Evolutionary conservation across 306 rosid genomes (phyloP), one percentile per base, ranked within the genome.

Genomic region (Trichosanthes cucumerina): DNA sequence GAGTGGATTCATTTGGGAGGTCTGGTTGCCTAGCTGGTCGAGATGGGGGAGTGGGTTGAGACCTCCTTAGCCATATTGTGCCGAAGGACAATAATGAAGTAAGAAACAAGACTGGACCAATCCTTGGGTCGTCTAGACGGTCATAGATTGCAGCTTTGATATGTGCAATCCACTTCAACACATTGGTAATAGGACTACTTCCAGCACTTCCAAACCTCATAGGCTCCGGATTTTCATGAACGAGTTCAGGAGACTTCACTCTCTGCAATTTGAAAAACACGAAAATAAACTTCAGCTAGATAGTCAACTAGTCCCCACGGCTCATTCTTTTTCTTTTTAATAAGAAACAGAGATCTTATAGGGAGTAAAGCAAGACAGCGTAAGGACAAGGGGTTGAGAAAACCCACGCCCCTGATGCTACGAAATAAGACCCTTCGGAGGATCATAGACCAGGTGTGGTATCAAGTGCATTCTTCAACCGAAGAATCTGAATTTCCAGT

Each of bases 41-140:
- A 49, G 88, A 60, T 59, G 59, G 60, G 49, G 34, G 80, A 81
- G 77, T 81, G 78, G 80, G 87, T 84, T 86, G 99, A 85, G 88
- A 87, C 78, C 93, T 87, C 75, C 85, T 82, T 78, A 95, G 84
- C 97, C 97, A 92, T 68, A 87, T 88, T 78, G 88, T 72, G 66
- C 92, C 97, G 12, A 92, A 79, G 80, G 97, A 88, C 85, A 88
- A 62, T 63, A 95, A 85, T 56, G 97, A 93, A 26, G 85, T 93
- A 68, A 95, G 89, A 85, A 95, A 96, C 83, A 95, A 82, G 76
- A 76, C 70, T 4, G 97, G 97, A 83, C 97, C 99, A 70, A 91
- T 78, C 84, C 97, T 89, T 43, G 99, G 99, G 83, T 95, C 99
- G 23, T 83, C 89, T 16, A 82, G 78, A 57, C 82, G 79, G 73